A percentile compares a stretch with the other conserved stretches of the same genome.
phyloP scores from a whole-genome alignment of 345 rosid genomes.

The Jatropha curcas region DNA sequence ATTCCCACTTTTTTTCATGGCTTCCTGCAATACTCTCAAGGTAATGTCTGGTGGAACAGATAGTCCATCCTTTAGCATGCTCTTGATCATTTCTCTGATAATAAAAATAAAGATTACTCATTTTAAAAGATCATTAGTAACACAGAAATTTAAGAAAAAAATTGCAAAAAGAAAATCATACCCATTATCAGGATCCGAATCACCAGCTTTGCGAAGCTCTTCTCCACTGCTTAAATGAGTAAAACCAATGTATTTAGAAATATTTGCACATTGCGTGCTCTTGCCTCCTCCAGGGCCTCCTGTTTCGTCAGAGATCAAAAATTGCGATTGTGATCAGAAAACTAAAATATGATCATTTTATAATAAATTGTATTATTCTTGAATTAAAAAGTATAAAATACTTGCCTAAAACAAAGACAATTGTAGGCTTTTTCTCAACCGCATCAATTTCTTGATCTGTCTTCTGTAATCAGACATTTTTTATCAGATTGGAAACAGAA shows the following conservation, averaged over 20 bases:
- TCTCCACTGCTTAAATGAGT: constrained; percentile 7
- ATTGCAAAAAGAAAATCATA: too few species aligned
- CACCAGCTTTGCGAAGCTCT: neutral
- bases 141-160: too few species aligned
- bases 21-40: neutral
- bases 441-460: too few species aligned
- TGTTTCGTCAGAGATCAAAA: neutral
- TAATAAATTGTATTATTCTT: too few species aligned
- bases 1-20: neutral
- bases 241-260: neutral
- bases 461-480: too few species aligned
- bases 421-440: neutral
- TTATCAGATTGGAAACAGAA: too few species aligned
- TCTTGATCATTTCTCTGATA: constrained; percentile 4
- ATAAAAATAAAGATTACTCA: too few species aligned
- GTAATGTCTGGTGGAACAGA: constrained; percentile 5
- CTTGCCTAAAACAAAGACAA: neutral
- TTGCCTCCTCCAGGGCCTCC: constrained; percentile 2
- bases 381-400: too few species aligned
- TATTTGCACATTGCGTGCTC: neutral
- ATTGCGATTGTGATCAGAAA: neutral
- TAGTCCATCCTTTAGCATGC: constrained; percentile 2
- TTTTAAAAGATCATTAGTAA: too few species aligned
- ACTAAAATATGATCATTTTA: too few species aligned
- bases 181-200: neutral